These are phyloP conservation scores for Candida qinlingensis DNA, from an alignment of 805 yeast species.

Conservation along the genomic window DNA sequence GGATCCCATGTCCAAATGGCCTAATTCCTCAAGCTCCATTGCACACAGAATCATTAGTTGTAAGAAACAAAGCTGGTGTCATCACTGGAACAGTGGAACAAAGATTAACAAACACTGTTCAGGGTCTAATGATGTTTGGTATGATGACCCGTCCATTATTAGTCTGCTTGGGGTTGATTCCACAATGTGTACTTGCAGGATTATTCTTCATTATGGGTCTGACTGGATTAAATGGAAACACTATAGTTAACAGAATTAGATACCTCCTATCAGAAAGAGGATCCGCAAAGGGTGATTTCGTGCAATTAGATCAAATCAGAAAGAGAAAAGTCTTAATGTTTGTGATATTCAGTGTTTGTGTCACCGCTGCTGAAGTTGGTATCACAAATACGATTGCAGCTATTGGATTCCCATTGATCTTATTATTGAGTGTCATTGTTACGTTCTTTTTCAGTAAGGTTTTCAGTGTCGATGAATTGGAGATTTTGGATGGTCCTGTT, in stretches of 20 bases:
- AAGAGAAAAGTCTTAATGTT: constrained; percentile 43
- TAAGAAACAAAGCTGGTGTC: constrained; percentile 28
- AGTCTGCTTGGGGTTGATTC: constrained; percentile 74
- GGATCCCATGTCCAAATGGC: constrained; percentile 95
- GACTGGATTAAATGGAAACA: constrained; percentile 66
- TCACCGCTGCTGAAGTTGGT: constrained; percentile 76
- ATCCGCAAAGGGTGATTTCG: constrained; percentile 3
- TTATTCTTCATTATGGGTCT: constrained; percentile 91
- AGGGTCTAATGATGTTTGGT: constrained; percentile 78
- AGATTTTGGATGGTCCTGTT: constrained; percentile 59
- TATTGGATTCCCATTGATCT: constrained; percentile 87
- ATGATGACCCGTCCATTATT: constrained; percentile 88
- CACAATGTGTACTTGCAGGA: constrained; percentile 92
- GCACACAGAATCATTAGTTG: constrained; percentile 75
- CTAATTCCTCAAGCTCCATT: constrained; percentile 95
- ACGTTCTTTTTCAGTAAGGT: constrained; percentile 61
- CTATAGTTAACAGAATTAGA: constrained; percentile 54
- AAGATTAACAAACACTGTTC: constrained; percentile 75
- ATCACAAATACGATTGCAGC: constrained; percentile 87
- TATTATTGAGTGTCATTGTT: constrained; percentile 58
- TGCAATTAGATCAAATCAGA: constrained; percentile 29
- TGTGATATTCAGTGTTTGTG: constrained; percentile 52
- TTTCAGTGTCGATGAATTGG: constrained; percentile 58
- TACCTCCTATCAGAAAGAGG: constrained; percentile 43
- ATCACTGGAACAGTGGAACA: constrained; percentile 70